Conservation (phyloP, 2,329 filamentous ascomycete species). For the Gnomoniopsis sp. region DNA sequence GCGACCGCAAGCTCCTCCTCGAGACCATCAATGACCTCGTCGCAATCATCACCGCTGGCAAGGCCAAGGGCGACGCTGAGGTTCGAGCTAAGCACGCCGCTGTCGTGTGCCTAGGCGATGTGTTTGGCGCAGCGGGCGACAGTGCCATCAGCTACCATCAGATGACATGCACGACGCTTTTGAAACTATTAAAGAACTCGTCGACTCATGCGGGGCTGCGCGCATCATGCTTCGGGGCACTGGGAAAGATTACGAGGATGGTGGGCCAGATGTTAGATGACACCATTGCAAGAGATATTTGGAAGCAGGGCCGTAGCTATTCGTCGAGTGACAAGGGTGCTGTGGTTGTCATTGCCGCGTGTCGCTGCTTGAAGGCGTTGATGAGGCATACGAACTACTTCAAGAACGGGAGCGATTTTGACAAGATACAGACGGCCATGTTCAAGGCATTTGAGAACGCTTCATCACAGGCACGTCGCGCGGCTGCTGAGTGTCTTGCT, state of each 20-base stretch:
- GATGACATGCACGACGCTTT: slow-evolving; percentile 65
- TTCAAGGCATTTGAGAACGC: slow-evolving; percentile 85
- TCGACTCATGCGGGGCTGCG: slow-evolving; percentile 78
- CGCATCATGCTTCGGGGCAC: slow-evolving; percentile 70
- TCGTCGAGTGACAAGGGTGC: slow-evolving; percentile 77
- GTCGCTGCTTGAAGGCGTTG: slow-evolving; percentile 73
- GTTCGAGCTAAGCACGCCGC: slow-evolving; percentile 81
- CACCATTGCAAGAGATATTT: slow-evolving; percentile 78
- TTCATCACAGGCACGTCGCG: slow-evolving; percentile 72
- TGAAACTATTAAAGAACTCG: slow-evolving; percentile 78
- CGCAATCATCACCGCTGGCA: slow-evolving; percentile 67
- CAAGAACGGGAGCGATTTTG: slow-evolving; percentile 84
- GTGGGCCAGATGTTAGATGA: slow-evolving; percentile 80
- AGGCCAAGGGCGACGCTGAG: slow-evolving; percentile 72
- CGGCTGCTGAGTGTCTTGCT: slow-evolving; percentile 81
- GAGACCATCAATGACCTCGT: slow-evolving; percentile 91
- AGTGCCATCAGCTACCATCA: slow-evolving; percentile 83
- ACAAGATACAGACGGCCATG: slow-evolving; percentile 75
- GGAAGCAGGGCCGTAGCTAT: slow-evolving; percentile 82
- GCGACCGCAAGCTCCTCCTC: slow-evolving; percentile 87
- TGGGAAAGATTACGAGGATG: slow-evolving; percentile 74
- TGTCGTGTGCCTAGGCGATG: slow-evolving; percentile 78
- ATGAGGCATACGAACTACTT: slow-evolving; percentile 75
- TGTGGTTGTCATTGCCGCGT: slow-evolving; percentile 75
- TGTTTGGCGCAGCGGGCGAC: slow-evolving; percentile 90